These are phyloP conservation scores for Eucommia ulmoides DNA, from an alignment of 257 asterid genomes.

Conservation along the genomic window DNA sequence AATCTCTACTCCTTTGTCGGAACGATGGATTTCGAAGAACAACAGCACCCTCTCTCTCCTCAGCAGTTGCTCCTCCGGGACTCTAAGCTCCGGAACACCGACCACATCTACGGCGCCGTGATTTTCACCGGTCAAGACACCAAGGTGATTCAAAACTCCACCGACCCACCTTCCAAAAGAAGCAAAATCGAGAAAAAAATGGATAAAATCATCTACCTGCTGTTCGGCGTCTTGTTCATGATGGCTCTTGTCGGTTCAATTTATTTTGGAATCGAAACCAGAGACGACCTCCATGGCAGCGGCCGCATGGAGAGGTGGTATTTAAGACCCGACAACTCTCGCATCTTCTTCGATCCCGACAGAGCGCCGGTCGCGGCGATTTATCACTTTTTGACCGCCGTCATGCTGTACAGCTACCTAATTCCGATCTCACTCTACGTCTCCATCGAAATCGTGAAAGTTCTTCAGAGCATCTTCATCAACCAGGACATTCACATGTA, in stretches of 20 bases:
- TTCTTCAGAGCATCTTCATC: conserved; percentile 80
- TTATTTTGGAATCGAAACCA: conserved; percentile 61
- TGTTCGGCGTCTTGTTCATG: conserved; percentile 54
- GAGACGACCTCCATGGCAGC: conserved; percentile 40
- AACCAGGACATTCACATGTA: conserved; percentile 73
- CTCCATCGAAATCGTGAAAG: conserved; percentile 79
- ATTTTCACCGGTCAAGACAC: conserved; percentile 88
- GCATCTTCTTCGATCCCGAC: conserved; percentile 56
- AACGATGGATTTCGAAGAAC: conserved; percentile 49
- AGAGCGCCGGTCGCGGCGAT: conserved; percentile 62
- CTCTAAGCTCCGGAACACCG: conserved; percentile 78
- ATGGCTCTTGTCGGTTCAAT: conserved; percentile 58
- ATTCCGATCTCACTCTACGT: conserved; percentile 86
- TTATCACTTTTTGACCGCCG: conserved; percentile 63
- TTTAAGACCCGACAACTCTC: conserved; percentile 34
- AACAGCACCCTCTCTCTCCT: conserved; percentile 66
- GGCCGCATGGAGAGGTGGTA: conserved; percentile 65
- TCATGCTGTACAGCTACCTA: conserved; percentile 64
- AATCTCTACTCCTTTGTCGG: conserved; percentile 70
- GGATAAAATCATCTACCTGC: conserved; percentile 72
- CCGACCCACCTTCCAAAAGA: conserved; percentile 85
- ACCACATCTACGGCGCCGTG: conserved; percentile 68
- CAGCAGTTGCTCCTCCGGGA: conserved; percentile 74
- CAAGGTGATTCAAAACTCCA: conserved; percentile 83
- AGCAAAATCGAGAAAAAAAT: conserved; percentile 80